These are phyloP conservation scores for Bjerkandera adusta DNA, from an alignment of 1,284 basidiomycete genomes.

Conservation along the genomic window DNA sequence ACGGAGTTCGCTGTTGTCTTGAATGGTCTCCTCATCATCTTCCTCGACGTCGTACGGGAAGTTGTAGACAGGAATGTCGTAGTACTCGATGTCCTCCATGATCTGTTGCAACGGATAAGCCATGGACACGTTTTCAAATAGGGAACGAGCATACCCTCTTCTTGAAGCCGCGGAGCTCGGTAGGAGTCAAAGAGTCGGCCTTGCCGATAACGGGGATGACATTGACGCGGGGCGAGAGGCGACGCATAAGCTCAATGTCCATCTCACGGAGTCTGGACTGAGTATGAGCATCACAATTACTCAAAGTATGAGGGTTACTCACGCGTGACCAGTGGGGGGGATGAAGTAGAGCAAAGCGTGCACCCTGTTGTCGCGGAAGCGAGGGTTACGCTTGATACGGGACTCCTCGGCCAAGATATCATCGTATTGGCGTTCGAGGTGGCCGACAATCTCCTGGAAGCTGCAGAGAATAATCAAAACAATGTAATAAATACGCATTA, in stretches of 20 bases:
- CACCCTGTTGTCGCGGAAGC: slow-evolving; percentile 96
- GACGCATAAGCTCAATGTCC: slow-evolving; percentile 98
- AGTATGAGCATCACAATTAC: too few relatives aligned
- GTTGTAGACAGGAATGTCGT: slow-evolving; percentile 98
- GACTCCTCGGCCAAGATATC: slow-evolving; percentile 99
- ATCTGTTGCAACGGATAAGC: slow-evolving; percentile 51
- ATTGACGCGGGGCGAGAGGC: slow-evolving; percentile 94
- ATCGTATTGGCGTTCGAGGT: slow-evolving; percentile 99
- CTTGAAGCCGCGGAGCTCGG: slow-evolving; percentile 93
- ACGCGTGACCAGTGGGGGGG: slow-evolving; percentile 86
- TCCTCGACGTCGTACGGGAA: slow-evolving; percentile 99
- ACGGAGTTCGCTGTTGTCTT: slow-evolving; percentile 94
- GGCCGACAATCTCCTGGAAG: slow-evolving; percentile 94
- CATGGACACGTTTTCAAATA: slow-evolving; percentile 10
- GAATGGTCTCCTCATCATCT: slow-evolving; percentile 98
- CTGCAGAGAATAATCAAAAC: slow-evolving; percentile 38
- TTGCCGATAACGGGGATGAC: slow-evolving; percentile 99
- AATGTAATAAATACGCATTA: neutral
- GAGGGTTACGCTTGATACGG: slow-evolving; percentile 98
- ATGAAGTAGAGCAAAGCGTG: slow-evolving; percentile 99
- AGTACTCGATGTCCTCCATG: slow-evolving; percentile 99
- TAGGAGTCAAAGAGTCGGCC: slow-evolving; percentile 91
- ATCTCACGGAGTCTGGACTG: slow-evolving; percentile 84
- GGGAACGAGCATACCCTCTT: slow-evolving; percentile 66
- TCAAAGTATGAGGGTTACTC: slow-evolving; percentile 31